phyloP scores from a whole-genome alignment of 2,329 filamentous ascomycete species.

The Pseudocercospora eumusae region DNA sequence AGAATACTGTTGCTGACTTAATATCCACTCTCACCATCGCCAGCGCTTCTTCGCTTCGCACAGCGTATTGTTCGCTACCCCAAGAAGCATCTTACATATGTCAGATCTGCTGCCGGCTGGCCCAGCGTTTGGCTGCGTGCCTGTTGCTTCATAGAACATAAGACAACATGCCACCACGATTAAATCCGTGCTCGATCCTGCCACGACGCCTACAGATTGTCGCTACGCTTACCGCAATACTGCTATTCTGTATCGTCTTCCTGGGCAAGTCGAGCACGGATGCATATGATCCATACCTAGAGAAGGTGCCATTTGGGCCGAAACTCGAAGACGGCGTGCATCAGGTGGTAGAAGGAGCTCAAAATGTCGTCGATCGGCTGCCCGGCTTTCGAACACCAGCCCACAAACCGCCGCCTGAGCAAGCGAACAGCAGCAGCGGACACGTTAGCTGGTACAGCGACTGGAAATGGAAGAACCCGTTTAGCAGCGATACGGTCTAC shows the following conservation, averaged over 20 bases:
- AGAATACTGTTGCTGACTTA: neutral
- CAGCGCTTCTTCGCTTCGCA: neutral
- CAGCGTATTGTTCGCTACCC: neutral
- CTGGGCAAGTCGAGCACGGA: slow-evolving; percentile 38
- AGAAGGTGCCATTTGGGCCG: slow-evolving; percentile 40
- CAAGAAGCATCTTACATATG: neutral
- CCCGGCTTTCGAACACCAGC: slow-evolving; percentile 66
- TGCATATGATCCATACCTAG: slow-evolving; percentile 33
- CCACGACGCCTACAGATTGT: slow-evolving; percentile 53
- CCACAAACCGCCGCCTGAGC: slow-evolving; percentile 70
- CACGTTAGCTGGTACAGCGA: slow-evolving; percentile 83
- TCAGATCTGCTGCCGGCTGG: too few species aligned
- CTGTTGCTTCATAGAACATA: too few species aligned
- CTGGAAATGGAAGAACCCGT: slow-evolving; percentile 88
- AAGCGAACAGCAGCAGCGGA: slow-evolving; percentile 75
- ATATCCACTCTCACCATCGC: neutral
- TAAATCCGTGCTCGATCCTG: slow-evolving; percentile 43
- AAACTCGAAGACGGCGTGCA: slow-evolving; percentile 44
- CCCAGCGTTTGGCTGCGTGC: too few species aligned
- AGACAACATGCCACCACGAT: slow-evolving; percentile 17
- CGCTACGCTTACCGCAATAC: slow-evolving; percentile 41
- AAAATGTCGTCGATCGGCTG: slow-evolving; percentile 43
- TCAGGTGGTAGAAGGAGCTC: slow-evolving; percentile 41
- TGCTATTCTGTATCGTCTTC: slow-evolving; percentile 43
- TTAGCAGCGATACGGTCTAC: slow-evolving; percentile 75